Base-by-base conservation (phyloP, 441 rosid species). In the Manihot esculenta region DNA sequence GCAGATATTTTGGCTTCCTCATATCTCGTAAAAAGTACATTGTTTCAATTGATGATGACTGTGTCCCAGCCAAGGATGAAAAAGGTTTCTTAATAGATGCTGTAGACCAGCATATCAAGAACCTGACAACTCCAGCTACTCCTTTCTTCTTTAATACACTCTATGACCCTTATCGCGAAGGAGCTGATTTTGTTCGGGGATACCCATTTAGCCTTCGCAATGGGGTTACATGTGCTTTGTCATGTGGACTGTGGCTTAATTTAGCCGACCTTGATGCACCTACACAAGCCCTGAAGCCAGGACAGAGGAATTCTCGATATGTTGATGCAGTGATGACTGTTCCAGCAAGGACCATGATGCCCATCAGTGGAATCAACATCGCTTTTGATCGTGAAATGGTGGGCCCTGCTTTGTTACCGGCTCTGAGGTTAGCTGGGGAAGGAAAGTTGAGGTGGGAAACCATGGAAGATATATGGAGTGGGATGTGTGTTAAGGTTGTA, bases 401-500 rank as follows among this genome's bases (percentile, higher is more conserved):
- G 27, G 98, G 97, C 56, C 97, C 99, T 41, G 86, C 93, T 33
- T 69, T 94, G 75, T 70, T 88, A 45, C 99, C 98, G n/a, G 93
- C 96, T 21, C 74, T 92, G 81, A 90, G 74, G 77, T 63, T 94
- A 76, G 83, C 87, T 55, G 86, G 86, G 42, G 99, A 94, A 87
- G 99, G 98, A 66, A 92, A 87, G 74, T 69, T 89, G 62, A 85
- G 99, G 72, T 94, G 98, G 97, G 99, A 94, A 79, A 94, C 99
- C 33, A 86, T 90, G 78, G 99, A 89, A 81, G 99, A 94, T 76
- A 83, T 94, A 35, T 92, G 99, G 99, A 79, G 85, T 60, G 97
- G 99, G 65, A 92, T 94, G 99, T 94, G 99, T 68, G 77, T 82
- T 69, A 94, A 94, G 80, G 93, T 84, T 27, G 74, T 84, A 6